Evolutionary conservation across 1,284 basidiomycete genomes (phyloP).

Genomic region (Kwoniella shivajii): DNA sequence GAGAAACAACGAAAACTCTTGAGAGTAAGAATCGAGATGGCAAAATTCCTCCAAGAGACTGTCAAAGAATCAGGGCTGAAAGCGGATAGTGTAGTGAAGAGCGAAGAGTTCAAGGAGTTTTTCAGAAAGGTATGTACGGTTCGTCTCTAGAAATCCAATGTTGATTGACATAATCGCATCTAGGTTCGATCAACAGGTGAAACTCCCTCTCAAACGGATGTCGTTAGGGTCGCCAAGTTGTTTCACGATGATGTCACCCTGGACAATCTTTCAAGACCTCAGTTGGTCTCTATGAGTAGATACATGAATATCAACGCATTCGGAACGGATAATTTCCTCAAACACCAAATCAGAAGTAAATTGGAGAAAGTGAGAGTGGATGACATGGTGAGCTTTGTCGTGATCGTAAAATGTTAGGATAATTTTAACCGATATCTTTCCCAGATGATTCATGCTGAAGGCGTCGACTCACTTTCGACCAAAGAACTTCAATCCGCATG

Average conservation of each 20-base stretch:
- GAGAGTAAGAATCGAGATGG: constrained; percentile 95
- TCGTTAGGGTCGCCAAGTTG: constrained; percentile 92
- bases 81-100: constrained; percentile 87
- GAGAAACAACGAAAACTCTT: constrained; percentile 96
- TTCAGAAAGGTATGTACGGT: constrained; percentile 84
- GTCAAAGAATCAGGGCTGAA: constrained; percentile 90
- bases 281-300: constrained; percentile 94
- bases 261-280: constrained; percentile 95
- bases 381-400: constrained; percentile 63
- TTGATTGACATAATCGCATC: background rate
- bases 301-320: constrained; percentile 99
- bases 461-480: constrained; percentile 85
- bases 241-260: constrained; percentile 98
- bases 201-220: constrained; percentile 80
- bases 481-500: constrained; percentile 90
- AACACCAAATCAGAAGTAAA: constrained; percentile 85
- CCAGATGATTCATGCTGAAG: constrained; percentile 82
- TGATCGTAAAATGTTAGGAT: background rate
- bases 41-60: constrained; percentile 98
- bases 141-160: background rate
- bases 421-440: background rate
- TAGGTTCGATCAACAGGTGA: constrained; percentile 93
- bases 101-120: constrained; percentile 97
- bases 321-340: constrained; percentile 97
- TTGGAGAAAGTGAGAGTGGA: constrained; percentile 84